These are phyloP conservation scores for Exophiala sp. DNA, from an alignment of 2,329 filamentous ascomycete genomes.

Conservation along the genomic window DNA sequence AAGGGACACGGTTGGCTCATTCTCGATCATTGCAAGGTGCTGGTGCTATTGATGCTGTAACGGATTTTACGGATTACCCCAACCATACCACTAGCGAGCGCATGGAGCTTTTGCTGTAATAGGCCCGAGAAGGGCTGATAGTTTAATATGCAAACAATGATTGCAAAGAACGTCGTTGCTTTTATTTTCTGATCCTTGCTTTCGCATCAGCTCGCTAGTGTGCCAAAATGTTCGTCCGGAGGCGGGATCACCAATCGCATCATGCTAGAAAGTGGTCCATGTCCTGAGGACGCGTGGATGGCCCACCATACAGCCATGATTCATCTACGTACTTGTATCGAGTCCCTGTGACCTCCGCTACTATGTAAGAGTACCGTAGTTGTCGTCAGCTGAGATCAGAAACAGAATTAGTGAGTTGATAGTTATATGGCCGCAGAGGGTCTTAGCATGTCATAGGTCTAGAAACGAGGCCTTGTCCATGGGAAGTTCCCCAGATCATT, in stretches of 20 bases:
- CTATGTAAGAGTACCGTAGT: no score
- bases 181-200: background rate
- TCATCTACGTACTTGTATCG: no score
- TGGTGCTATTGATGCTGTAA: conserved; percentile 16
- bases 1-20: conserved; percentile 12
- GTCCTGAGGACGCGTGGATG: background rate
- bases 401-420: no score
- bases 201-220: background rate
- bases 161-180: background rate
- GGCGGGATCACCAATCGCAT: no score
- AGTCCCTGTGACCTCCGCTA: no score
- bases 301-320: background rate
- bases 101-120: conserved; percentile 22
- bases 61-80: conserved; percentile 17
- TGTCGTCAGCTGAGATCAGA: no score
- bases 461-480: no score
- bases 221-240: background rate
- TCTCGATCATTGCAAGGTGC: conserved; percentile 14
- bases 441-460: no score
- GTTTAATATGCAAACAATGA: conserved; percentile 15
- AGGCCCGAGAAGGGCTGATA: conserved; percentile 18
- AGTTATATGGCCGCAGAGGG: no score
- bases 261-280: no score
- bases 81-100: conserved; percentile 12
- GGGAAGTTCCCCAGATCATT: no score